A percentile compares a stretch with the other conserved stretches of the same genome.
Evolutionary conservation across 2,329 filamentous ascomycete species (phyloP).

Genomic region (Fusarium odoratissimum): DNA sequence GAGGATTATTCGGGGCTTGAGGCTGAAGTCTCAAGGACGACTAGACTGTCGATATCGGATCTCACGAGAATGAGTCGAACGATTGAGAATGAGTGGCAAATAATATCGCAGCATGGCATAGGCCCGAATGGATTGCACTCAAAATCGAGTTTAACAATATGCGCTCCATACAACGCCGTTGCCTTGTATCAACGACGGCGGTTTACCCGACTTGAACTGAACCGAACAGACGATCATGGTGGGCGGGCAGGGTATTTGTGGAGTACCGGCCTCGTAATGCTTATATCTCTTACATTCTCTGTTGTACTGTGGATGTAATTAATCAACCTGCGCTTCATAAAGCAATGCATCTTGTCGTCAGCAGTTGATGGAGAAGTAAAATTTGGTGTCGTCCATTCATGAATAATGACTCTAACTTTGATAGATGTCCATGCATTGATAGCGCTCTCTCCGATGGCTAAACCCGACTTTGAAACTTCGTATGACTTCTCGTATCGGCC

Average conservation of each 20-base stretch:
- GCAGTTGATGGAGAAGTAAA: background rate
- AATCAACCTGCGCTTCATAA: background rate
- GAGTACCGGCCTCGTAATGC: background rate
- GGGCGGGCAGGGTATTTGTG: conserved; percentile 2
- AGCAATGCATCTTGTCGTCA: background rate
- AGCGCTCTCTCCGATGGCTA: conserved; percentile 1
- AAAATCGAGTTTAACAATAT: background rate
- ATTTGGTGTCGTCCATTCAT: background rate
- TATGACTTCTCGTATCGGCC: background rate
- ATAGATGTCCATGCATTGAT: background rate
- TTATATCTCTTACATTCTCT: background rate
- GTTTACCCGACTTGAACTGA: background rate
- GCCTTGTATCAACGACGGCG: background rate
- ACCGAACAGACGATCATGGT: conserved; percentile 21
- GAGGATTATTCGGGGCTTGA: conserved; percentile 18
- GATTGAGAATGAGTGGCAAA: background rate
- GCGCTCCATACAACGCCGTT: conserved; percentile 27
- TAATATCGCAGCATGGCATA: background rate
- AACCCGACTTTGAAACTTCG: background rate
- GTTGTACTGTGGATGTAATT: background rate
- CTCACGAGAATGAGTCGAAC: background rate
- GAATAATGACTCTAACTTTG: background rate
- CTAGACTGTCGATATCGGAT: background rate
- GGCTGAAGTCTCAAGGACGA: background rate
- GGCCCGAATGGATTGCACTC: conserved; percentile 1